These are phyloP conservation scores for Heteromeles arbutifolia DNA, from an alignment of 306 rosid species.

Conservation along the genomic window DNA sequence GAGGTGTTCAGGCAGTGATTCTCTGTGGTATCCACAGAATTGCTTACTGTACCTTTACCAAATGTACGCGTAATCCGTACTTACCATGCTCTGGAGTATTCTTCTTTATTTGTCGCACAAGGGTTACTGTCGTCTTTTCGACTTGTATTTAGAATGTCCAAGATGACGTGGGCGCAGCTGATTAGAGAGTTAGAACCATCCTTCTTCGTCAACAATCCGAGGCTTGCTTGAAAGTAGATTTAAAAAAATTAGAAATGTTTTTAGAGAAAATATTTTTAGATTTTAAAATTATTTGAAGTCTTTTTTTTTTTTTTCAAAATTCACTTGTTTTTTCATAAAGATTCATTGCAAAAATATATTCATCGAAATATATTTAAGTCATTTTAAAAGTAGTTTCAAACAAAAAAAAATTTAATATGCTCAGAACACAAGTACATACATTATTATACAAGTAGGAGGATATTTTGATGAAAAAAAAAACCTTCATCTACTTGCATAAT, in stretches of 20 bases:
- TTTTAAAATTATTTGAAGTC: too few species aligned
- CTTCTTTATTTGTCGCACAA: not conserved
- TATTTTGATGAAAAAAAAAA: too few species aligned
- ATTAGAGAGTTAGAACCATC: not conserved
- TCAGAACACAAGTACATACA: accelerated
- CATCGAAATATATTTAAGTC: accelerated
- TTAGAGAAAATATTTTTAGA: too few species aligned
- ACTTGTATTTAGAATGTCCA: not conserved
- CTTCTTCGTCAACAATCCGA: not conserved
- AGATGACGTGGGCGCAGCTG: not conserved
- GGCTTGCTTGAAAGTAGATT: too few species aligned
- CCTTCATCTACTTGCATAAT: too few species aligned
- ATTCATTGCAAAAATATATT: too few species aligned
- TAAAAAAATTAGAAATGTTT: too few species aligned
- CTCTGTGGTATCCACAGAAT: not conserved
- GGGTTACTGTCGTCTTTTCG: not conserved
- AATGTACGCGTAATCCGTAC: not conserved
- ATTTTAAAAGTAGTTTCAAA: too few species aligned
- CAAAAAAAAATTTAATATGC: accelerated
- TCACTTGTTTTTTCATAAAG: too few species aligned
- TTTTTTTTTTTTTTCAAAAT: too few species aligned
- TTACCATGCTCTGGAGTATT: not conserved
- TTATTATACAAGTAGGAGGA: too few species aligned
- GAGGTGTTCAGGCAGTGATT: not conserved
- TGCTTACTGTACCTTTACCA: not conserved